phyloP scores from a whole-genome alignment of 106 monocot species.

The Dioscorea alata region DNA sequence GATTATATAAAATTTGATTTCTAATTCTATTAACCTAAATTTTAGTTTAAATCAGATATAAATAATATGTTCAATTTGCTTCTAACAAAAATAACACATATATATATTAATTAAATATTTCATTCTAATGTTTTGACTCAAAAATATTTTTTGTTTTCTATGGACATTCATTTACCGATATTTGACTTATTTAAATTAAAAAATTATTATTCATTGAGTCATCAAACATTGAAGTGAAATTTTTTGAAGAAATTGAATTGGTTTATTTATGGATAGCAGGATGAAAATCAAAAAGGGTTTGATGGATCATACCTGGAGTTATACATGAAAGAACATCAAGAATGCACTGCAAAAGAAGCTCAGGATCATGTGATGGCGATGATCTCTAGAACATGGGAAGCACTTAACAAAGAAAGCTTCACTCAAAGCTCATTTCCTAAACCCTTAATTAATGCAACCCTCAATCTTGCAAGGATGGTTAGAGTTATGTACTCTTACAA shows the following conservation, averaged over 20 bases:
- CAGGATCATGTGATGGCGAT: conserved; percentile 16
- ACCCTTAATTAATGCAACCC: conserved; percentile 3
- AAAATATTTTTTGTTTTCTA: too few species aligned
- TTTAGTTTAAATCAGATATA: neutral
- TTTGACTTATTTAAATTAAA: too few species aligned
- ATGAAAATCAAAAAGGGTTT: conserved; percentile 49
- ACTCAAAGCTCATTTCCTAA: conserved; percentile 3
- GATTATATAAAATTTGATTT: neutral
- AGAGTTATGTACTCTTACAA: conserved; percentile 37
- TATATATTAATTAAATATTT: too few species aligned
- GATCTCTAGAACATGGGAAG: conserved; percentile 33
- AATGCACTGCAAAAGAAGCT: conserved; percentile 5
- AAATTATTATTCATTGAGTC: too few species aligned
- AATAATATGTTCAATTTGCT: too few species aligned
- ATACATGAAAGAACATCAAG: conserved; percentile 35
- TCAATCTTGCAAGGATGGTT: conserved; percentile 37
- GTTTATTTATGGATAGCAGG: conserved; percentile 11
- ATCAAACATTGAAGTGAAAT: too few species aligned
- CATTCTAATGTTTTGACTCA: too few species aligned
- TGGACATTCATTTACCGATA: too few species aligned
- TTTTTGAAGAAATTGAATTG: too few species aligned
- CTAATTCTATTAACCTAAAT: neutral
- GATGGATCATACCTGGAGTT: conserved; percentile 57
- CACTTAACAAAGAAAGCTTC: conserved; percentile 34
- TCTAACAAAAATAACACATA: too few species aligned